phyloP scores from a whole-genome alignment of 768 basidiomycete genomes.

The Rhodotorula diobovata region DNA sequence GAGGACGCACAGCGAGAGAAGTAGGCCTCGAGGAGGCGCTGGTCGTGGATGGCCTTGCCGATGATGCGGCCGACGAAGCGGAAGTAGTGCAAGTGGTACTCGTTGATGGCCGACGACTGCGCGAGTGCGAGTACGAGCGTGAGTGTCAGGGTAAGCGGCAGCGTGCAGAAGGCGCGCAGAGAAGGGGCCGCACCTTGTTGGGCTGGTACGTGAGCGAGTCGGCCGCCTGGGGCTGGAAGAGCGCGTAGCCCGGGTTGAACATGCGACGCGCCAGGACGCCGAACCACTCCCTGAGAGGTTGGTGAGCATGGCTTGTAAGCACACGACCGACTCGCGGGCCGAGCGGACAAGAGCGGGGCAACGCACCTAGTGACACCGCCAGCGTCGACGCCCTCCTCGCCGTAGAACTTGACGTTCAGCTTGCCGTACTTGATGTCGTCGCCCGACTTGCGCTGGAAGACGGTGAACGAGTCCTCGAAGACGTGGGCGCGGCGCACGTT shows the following conservation, averaged over 20 bases:
- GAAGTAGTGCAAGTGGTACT: constrained; percentile 95
- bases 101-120: constrained; percentile 90
- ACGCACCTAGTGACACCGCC: constrained; percentile 78
- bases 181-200: constrained; percentile 46
- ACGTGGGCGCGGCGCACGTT: constrained; percentile 83
- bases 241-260: constrained; percentile 97
- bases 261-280: constrained; percentile 95
- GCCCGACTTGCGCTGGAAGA: constrained; percentile 79
- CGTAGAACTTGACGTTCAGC: constrained; percentile 84
- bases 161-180: constrained; percentile 10
- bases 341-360: not conserved
- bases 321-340: not conserved
- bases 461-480: constrained; percentile 95
- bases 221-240: constrained; percentile 96
- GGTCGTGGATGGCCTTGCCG: constrained; percentile 95
- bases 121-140: constrained; percentile 48
- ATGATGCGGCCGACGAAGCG: constrained; percentile 97
- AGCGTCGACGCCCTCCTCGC: constrained; percentile 97
- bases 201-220: constrained; percentile 95
- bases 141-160: constrained; percentile 45
- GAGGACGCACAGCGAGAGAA: constrained; percentile 63
- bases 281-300: constrained; percentile 70
- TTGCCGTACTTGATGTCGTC: constrained; percentile 98
- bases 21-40: constrained; percentile 91
- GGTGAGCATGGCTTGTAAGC: not conserved